Conservation (phyloP, 2,329 filamentous ascomycete species). For the Aspergillus quadrilineatus region DNA sequence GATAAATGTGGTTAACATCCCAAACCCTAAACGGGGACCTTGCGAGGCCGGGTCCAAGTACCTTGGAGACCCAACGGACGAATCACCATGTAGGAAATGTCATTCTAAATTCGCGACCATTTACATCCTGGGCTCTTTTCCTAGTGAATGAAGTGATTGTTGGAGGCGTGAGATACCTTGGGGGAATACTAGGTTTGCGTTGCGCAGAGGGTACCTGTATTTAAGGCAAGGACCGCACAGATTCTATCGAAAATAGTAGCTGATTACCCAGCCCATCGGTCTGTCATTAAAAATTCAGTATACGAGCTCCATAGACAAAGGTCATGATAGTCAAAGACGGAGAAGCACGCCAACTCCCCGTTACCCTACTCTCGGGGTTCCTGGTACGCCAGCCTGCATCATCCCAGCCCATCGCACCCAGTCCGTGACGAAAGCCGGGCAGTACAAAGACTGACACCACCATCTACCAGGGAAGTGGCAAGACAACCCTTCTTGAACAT, state of each 20-base stretch:
- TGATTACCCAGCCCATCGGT: neutral
- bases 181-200: neutral
- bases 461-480: slow-evolving; percentile 61
- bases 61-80: neutral
- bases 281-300: neutral
- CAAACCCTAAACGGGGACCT: slow-evolving; percentile 1
- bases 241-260: neutral
- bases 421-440: too few relatives aligned
- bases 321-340: slow-evolving; percentile 1
- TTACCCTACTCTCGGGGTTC: slow-evolving; percentile 62
- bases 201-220: neutral
- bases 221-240: neutral
- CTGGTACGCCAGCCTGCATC: slow-evolving; percentile 40
- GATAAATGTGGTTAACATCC: neutral
- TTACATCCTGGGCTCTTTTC: neutral
- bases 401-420: neutral
- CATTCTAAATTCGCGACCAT: neutral
- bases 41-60: neutral
- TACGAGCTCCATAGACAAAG: neutral
- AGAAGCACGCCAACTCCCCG: slow-evolving; percentile 44
- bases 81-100: neutral
- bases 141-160: neutral
- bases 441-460: neutral
- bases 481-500: slow-evolving; percentile 68
- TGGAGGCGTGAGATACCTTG: slow-evolving; percentile 2